Evolutionary conservation across 495 filamentous ascomycete genomes (phyloP).

Genomic region (Lophiotrema nucula): DNA sequence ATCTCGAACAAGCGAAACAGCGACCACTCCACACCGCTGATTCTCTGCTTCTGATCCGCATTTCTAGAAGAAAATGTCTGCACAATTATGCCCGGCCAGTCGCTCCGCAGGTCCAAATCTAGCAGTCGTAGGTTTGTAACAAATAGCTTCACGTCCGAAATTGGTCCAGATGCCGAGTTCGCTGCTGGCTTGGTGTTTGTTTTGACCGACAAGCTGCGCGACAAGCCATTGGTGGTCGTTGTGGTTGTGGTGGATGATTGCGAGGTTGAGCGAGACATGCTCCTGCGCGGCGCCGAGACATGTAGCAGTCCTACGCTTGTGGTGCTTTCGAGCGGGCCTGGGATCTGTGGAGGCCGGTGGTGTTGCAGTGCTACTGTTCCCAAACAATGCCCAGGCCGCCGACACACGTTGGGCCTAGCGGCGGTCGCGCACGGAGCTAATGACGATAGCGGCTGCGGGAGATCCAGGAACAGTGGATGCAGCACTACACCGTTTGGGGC

Average conservation of each 20-base stretch:
- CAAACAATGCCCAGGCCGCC: slow-evolving; percentile 9
- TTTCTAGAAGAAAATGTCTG: slow-evolving; percentile 65
- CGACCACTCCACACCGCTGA: slow-evolving; percentile 79
- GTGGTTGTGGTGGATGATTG: slow-evolving; percentile 9
- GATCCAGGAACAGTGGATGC: background rate
- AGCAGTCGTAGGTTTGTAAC: slow-evolving; percentile 77
- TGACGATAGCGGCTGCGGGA: background rate
- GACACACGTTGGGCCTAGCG: background rate
- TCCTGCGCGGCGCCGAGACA: background rate
- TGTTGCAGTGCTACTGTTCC: slow-evolving; percentile 2
- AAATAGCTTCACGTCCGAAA: slow-evolving; percentile 64
- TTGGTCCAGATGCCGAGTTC: slow-evolving; percentile 24
- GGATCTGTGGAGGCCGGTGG: background rate
- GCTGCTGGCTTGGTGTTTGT: slow-evolving; percentile 10
- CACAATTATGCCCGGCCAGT: slow-evolving; percentile 72
- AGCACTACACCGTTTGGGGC: background rate
- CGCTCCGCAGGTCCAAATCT: slow-evolving; percentile 67
- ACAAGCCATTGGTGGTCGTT: slow-evolving; percentile 10
- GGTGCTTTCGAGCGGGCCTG: background rate
- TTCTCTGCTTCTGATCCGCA: slow-evolving; percentile 68
- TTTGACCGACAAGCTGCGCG: slow-evolving; percentile 34
- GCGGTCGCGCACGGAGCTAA: background rate
- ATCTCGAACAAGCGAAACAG: slow-evolving; percentile 75
- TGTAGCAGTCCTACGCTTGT: background rate
- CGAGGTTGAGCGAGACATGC: slow-evolving; percentile 31